Base-by-base conservation (phyloP, 495 filamentous ascomycete genomes). In the Corynascus novoguineensis region DNA sequence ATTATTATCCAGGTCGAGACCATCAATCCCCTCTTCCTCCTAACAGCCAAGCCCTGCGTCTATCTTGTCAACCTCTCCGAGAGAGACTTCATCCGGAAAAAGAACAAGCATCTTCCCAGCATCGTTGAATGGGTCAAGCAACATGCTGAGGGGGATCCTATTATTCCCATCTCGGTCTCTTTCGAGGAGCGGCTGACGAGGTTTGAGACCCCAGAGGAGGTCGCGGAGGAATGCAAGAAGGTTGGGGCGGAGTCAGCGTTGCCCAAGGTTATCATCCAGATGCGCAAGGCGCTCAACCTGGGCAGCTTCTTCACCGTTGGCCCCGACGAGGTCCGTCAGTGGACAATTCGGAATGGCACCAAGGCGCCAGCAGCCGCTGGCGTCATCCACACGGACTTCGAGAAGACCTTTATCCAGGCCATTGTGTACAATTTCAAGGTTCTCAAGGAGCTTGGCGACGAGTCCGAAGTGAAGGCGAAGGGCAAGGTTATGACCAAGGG, bases 401-500 rank as follows among this genome's bases (percentile, higher is more conserved):
- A 99, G 74, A 99, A 99, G 84, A 99, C 95, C 0, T 99, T 99
- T 76, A 99, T 99, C 64, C 95, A 99, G 76, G 89, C 80, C 29
- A 79, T 99, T 58, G 88, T 95, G 44, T 96, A 88, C 75, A 97
- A 95, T 76, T 97, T 83, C 75, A 74, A 62, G 24, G 71, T 79
- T 8, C 78, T 97, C 48, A 88, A 84, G 73, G 92, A 96, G 73
- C 75, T 87, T 31, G 92, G 91, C 28, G 91, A 96, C 68, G 95
- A 99, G 74, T 78, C 81, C 19, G 82, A 83, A 50, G 87, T 97
- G 58, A 95, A 90, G 80, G 85, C 95, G 19, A 89, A 88, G 64
- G 95, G 95, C 60, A 99, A 99, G 78, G 68, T 97, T 53, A 86
- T 96, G 85, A 97, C 95, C 58, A 99, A 97, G 81, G 95, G 95